Evolutionary conservation across 371 early-diverging fungal species (phyloP).

Genomic region (Lichtheimia hyalospora): DNA sequence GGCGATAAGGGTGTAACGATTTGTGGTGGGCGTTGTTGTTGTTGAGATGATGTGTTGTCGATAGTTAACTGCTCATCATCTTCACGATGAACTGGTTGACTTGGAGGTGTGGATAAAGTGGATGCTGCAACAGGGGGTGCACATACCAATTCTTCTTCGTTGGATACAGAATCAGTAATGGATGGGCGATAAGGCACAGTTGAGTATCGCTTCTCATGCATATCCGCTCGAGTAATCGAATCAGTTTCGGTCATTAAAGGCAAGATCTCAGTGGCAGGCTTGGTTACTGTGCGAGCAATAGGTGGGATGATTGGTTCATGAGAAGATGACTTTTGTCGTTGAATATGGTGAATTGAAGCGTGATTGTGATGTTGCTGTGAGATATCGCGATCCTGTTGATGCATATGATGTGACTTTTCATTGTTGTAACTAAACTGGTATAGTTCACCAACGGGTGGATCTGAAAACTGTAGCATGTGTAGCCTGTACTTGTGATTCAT

Average conservation of each 20-base stretch:
- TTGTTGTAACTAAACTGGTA: constrained; percentile 33
- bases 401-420: not conserved
- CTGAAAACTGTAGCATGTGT: constrained; percentile 27
- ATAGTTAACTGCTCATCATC: not conserved
- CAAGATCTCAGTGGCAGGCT: constrained; percentile 20
- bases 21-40: not conserved
- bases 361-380: too few relatives aligned
- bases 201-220: constrained; percentile 30
- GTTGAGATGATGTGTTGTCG: constrained; percentile 6
- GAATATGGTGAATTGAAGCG: too few relatives aligned
- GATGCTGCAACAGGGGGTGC: constrained; percentile 12
- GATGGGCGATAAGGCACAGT: constrained; percentile 11
- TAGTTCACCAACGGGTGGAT: constrained; percentile 35
- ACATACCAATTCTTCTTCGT: constrained; percentile 1
- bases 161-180: not conserved
- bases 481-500: constrained; percentile 31
- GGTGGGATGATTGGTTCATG: constrained; percentile 12
- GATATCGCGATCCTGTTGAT: too few relatives aligned
- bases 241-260: constrained; percentile 17
- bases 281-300: constrained; percentile 15
- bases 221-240: constrained; percentile 24
- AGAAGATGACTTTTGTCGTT: too few relatives aligned
- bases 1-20: constrained; percentile 18
- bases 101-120: not conserved
- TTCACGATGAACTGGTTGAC: not conserved